phyloP scores from a whole-genome alignment of 1,284 basidiomycete species.

The Tylopilus sp. region DNA sequence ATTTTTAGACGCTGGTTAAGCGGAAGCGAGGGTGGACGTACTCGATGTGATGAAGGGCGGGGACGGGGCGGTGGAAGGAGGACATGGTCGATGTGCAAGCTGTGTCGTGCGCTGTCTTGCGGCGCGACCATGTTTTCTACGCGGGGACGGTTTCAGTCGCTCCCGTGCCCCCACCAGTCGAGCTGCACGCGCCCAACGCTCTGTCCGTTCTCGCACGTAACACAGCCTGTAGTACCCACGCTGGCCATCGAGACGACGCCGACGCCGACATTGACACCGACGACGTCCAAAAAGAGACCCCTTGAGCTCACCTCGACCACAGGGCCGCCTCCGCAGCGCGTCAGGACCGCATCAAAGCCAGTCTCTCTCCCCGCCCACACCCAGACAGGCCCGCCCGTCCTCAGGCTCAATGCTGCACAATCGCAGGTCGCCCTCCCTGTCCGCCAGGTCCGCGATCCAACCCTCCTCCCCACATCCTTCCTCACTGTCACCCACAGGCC shows the following conservation, averaged over 20 bases:
- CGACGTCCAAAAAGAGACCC: conserved; percentile 26
- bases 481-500: conserved; percentile 39
- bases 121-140: conserved; percentile 59
- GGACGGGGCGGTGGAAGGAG: neutral
- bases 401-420: conserved; percentile 59
- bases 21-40: neutral
- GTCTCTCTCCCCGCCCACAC: conserved; percentile 28
- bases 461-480: conserved; percentile 1
- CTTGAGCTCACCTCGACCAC: conserved; percentile 16
- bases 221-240: conserved; percentile 9
- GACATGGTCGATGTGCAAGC: neutral
- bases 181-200: conserved; percentile 30
- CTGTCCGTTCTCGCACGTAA: conserved; percentile 64
- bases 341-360: conserved; percentile 46
- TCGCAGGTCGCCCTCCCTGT: conserved; percentile 65
- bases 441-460: conserved; percentile 52
- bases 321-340: conserved; percentile 61
- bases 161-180: conserved; percentile 58
- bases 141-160: conserved; percentile 51
- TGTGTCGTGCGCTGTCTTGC: neutral
- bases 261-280: neutral
- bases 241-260: neutral
- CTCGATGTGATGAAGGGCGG: neutral
- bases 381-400: conserved; percentile 62
- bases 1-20: neutral